These are phyloP conservation scores for Penicillium desertorum DNA, from an alignment of 495 filamentous ascomycete genomes.

Conservation along the genomic window DNA sequence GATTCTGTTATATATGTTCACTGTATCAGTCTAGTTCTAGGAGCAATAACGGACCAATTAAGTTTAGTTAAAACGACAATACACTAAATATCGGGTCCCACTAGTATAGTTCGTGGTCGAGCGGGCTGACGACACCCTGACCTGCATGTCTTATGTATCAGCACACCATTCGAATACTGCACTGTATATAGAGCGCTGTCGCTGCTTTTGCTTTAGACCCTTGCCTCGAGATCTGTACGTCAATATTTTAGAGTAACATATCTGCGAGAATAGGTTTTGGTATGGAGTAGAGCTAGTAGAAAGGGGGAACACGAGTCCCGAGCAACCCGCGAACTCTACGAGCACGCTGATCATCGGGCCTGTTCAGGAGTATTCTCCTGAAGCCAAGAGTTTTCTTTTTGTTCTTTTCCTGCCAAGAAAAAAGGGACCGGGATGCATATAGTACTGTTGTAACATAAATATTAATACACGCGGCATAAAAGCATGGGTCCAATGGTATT, in stretches of 20 bases:
- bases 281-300: background rate
- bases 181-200: background rate
- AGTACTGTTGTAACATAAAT: background rate
- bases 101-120: conserved; percentile 15
- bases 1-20: background rate
- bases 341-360: conserved; percentile 5
- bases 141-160: conserved; percentile 13
- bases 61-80: conserved; percentile 12
- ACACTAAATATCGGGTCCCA: conserved; percentile 18
- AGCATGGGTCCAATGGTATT: background rate
- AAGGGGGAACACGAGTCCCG: background rate
- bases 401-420: conserved; percentile 1
- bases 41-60: conserved; percentile 13
- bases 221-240: background rate
- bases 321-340: conserved; percentile 1
- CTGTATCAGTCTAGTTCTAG: conserved; percentile 8
- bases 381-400: background rate
- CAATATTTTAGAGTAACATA: conserved; percentile 1
- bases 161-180: background rate
- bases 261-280: background rate
- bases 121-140: conserved; percentile 25
- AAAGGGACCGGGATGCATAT: background rate
- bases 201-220: background rate
- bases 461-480: background rate
- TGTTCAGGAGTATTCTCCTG: conserved; percentile 9